These are phyloP conservation scores for Aspergillus sclerotiicarbonarius DNA, from an alignment of 495 filamentous ascomycete species.

Conservation along the genomic window DNA sequence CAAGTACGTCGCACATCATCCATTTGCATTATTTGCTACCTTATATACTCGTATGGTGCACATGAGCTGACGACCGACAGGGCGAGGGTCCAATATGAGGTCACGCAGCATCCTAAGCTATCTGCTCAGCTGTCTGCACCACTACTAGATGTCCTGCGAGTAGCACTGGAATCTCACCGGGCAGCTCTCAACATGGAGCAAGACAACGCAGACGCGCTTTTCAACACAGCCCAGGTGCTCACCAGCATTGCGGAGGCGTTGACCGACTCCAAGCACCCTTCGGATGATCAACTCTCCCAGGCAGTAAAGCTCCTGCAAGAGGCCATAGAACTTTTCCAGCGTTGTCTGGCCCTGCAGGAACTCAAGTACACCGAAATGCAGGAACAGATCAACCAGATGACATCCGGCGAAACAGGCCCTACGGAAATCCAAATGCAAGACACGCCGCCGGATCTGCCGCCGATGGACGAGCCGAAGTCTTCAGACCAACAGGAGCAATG, in stretches of 20 bases:
- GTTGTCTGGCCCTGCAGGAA: conserved; percentile 60
- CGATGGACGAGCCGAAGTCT: conserved; percentile 17
- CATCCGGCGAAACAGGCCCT: conserved; percentile 31
- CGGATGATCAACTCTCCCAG: conserved; percentile 38
- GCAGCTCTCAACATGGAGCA: conserved; percentile 56
- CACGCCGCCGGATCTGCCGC: conserved; percentile 11
- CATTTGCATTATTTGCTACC: neutral
- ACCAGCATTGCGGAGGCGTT: conserved; percentile 61
- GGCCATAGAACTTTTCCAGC: conserved; percentile 60
- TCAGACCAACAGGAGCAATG: conserved; percentile 53
- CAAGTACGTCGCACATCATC: conserved; percentile 47
- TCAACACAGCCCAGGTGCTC: conserved; percentile 68
- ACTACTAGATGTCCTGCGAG: conserved; percentile 49
- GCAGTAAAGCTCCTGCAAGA: conserved; percentile 55
- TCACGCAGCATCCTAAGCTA: conserved; percentile 59
- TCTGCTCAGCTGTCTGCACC: conserved; percentile 52
- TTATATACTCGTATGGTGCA: neutral
- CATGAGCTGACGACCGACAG: conserved; percentile 26
- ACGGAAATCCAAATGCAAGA: conserved; percentile 20
- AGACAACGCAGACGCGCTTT: conserved; percentile 62
- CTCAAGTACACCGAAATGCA: conserved; percentile 53
- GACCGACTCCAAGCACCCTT: conserved; percentile 43
- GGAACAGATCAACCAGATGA: conserved; percentile 41
- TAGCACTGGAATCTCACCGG: conserved; percentile 59
- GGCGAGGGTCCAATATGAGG: conserved; percentile 63